A percentile compares a stretch with the other conserved stretches of the same genome.
phyloP scores from a whole-genome alignment of 2,329 filamentous ascomycete genomes.

The Botrytis tulipae region DNA sequence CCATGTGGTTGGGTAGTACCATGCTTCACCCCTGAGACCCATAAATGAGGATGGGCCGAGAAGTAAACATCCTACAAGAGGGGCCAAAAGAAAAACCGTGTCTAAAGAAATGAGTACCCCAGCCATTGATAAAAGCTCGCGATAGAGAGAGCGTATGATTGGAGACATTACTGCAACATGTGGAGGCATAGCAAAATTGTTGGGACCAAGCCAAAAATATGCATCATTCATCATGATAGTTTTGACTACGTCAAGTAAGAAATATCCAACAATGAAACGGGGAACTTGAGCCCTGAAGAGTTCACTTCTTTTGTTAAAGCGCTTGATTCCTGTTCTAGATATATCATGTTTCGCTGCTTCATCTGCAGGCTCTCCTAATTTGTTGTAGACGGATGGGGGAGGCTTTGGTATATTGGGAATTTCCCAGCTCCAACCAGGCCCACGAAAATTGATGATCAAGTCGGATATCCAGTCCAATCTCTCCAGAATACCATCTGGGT shows the following conservation, averaged over 20 bases:
- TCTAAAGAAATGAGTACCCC: slow-evolving; percentile 61
- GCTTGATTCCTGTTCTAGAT: slow-evolving; percentile 48
- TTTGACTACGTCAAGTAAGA: slow-evolving; percentile 69
- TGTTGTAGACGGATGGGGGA: slow-evolving; percentile 44
- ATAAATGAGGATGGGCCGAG: slow-evolving; percentile 48
- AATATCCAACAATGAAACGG: slow-evolving; percentile 55
- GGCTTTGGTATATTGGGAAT: slow-evolving; percentile 50
- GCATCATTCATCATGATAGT: slow-evolving; percentile 70
- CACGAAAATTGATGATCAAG: slow-evolving; percentile 53
- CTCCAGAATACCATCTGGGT: slow-evolving; percentile 50
- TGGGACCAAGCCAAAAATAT: slow-evolving; percentile 64
- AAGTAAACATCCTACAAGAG: slow-evolving; percentile 54
- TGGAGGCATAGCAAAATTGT: slow-evolving; percentile 45
- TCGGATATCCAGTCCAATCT: slow-evolving; percentile 57
- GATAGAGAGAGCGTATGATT: slow-evolving; percentile 51
- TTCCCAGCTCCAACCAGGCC: slow-evolving; percentile 58
- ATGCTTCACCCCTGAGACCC: slow-evolving; percentile 55
- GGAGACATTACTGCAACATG: slow-evolving; percentile 46
- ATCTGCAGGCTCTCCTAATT: slow-evolving; percentile 42
- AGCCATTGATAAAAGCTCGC: slow-evolving; percentile 54
- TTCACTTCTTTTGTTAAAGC: slow-evolving; percentile 43
- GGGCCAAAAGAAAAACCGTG: slow-evolving; percentile 58
- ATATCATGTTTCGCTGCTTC: slow-evolving; percentile 33
- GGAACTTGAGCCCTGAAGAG: slow-evolving; percentile 49
- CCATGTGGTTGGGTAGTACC: slow-evolving; percentile 60